Evolutionary conservation across 2,329 filamentous ascomycete species (phyloP), one percentile per base, ranked within the genome.

Genomic region (Aureobasidium leucospermi): DNA sequence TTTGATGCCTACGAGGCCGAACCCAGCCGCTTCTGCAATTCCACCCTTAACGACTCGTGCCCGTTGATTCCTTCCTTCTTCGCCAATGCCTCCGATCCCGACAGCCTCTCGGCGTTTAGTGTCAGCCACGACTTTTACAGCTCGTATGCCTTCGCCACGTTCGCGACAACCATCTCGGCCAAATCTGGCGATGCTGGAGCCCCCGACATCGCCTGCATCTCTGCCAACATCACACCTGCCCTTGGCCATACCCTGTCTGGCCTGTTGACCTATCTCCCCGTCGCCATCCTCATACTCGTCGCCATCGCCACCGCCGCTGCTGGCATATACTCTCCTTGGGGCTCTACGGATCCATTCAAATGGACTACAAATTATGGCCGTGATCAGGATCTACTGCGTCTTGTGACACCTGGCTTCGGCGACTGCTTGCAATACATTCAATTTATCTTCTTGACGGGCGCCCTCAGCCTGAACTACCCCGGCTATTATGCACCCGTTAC

Each of bases 331-430:
- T 96, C 92, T 69, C 94, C 94, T 0, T 99, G 94, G 93, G 94
- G 94, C 19, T 89, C 90, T 1, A 85, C 85, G 7, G 89, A 99
- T 70, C 81, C 93, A 19, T 97, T 97, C 71, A 86, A 89, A 65
- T 99, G 93, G 91, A 91, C 90, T n/a, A 95, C 90, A 69, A 99
- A 99, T 71, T 97, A 96, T 71, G 94, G 94, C 38, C 85, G 93
- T 66, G 94, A 99, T 67, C 89, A 90, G 62, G 94, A 99, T 74
- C 78, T 96, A 65, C 79, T 99, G 58, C 86, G 94, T 59, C 79
- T 99, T 49, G 90, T 99, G 36, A 99, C 94, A 0, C 94, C 94
- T 5, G 94, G 94, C 0, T 97, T 99, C 70, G 91, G 90, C 6
- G 94, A 99, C 70, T 99, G 94, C 69, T 79, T 99, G 59, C 92